Conservation (phyloP, 2,329 filamentous ascomycete species). For the Aureobasidium sp. region DNA sequence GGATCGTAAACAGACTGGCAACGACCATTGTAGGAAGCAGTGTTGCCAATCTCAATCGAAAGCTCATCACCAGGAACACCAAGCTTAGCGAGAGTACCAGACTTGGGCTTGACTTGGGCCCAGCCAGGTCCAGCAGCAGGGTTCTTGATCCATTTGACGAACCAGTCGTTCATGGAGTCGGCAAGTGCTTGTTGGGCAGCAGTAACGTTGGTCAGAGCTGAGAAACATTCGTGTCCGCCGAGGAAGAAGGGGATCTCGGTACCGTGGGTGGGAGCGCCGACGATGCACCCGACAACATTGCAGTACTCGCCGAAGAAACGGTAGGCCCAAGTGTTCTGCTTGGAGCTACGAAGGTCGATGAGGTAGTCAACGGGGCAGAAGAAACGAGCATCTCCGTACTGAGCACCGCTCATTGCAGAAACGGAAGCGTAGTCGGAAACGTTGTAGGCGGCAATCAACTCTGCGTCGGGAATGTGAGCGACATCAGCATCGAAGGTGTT, state of each 20-base stretch:
- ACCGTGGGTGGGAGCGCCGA: slow-evolving; percentile 16
- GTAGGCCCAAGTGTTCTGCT: slow-evolving; percentile 25
- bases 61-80: slow-evolving; percentile 19
- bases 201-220: slow-evolving; percentile 1
- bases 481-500: slow-evolving; percentile 48
- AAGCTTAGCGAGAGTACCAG: slow-evolving; percentile 9
- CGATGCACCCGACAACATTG: slow-evolving; percentile 24
- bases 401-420: slow-evolving; percentile 46
- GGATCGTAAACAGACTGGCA: slow-evolving; percentile 19
- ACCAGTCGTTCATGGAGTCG: slow-evolving; percentile 21
- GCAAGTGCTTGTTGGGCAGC: slow-evolving; percentile 15
- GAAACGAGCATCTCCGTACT: slow-evolving; percentile 44
- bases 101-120: slow-evolving; percentile 14
- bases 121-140: slow-evolving; percentile 15
- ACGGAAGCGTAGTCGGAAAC: slow-evolving; percentile 40
- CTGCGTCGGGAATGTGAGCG: slow-evolving; percentile 40
- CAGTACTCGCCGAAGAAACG: slow-evolving; percentile 47
- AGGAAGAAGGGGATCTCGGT: slow-evolving; percentile 18
- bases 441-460: slow-evolving; percentile 40
- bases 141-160: slow-evolving; percentile 20
- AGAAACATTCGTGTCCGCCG: neutral
- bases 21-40: slow-evolving; percentile 14
- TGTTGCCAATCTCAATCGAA: slow-evolving; percentile 5
- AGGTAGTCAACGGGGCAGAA: slow-evolving; percentile 18
- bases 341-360: neutral